Evolutionary conservation across 108 stramenopile species (phyloP).

Genomic region (Nitzschia inconspicua): DNA sequence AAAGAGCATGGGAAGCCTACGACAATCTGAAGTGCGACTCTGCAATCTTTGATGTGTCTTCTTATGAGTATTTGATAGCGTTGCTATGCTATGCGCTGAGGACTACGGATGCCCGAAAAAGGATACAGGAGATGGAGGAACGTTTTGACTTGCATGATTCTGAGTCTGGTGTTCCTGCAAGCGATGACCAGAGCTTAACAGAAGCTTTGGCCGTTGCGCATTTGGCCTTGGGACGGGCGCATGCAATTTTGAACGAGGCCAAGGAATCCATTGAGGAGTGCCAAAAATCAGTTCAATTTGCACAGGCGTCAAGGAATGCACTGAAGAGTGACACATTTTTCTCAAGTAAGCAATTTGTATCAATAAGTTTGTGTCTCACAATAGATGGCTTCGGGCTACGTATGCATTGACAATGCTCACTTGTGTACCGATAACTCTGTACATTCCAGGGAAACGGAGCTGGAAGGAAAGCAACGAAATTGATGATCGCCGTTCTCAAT

Average conservation of each 20-base stretch:
- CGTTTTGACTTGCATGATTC: conserved; percentile 30
- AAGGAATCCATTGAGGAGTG: conserved; percentile 27
- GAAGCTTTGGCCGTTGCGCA: conserved; percentile 62
- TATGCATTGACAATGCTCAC: not conserved
- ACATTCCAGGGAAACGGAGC: conserved; percentile 38
- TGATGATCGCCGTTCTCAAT: conserved; percentile 47
- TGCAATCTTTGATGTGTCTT: conserved; percentile 61
- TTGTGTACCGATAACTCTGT: not conserved
- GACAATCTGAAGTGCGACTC: not conserved
- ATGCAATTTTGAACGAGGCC: conserved; percentile 50
- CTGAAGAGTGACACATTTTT: conserved; percentile 6
- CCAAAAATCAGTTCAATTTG: conserved; percentile 5
- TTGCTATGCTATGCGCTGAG: conserved; percentile 70
- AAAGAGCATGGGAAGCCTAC: conserved; percentile 54
- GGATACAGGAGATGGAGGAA: conserved; percentile 50
- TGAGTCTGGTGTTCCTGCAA: not conserved
- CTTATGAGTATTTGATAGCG: conserved; percentile 77
- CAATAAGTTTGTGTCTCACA: not conserved
- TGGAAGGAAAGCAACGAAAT: conserved; percentile 38
- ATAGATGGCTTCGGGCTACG: not conserved
- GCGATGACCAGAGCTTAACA: conserved; percentile 35
- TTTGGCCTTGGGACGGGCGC: conserved; percentile 54
- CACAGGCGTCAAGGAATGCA: conserved; percentile 17
- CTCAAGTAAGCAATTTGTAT: conserved; percentile 7
- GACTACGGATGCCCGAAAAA: conserved; percentile 38